Conservation (phyloP, 1,284 basidiomycete species). For the Puccinia polysora region DNA sequence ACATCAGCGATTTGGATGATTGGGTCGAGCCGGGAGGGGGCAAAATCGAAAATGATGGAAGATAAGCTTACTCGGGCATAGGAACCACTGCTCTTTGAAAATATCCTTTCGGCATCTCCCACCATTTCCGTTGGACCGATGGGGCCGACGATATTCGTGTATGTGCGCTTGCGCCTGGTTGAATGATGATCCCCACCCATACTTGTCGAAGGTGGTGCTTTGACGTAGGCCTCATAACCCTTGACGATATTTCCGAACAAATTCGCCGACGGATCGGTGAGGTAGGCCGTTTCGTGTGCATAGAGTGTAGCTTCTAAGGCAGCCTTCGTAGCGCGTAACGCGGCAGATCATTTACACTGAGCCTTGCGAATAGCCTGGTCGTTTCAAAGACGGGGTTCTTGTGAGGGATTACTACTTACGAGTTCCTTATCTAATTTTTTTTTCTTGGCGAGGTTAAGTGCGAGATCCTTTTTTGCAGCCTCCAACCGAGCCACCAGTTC, state of each 20-base stretch:
- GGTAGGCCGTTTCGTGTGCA: slow-evolving; percentile 38
- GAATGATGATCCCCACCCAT: slow-evolving; percentile 39
- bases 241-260: slow-evolving; percentile 43
- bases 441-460: slow-evolving; percentile 32
- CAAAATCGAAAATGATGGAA: background rate
- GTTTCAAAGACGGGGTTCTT: too few relatives aligned
- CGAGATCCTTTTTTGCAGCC: slow-evolving; percentile 18
- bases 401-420: slow-evolving; percentile 4
- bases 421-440: slow-evolving; percentile 42
- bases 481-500: slow-evolving; percentile 18
- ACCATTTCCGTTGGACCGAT: slow-evolving; percentile 30
- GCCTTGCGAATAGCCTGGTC: too few relatives aligned
- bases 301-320: slow-evolving; percentile 36
- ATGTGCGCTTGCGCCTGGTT: slow-evolving; percentile 27
- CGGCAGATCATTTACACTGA: background rate
- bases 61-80: slow-evolving; percentile 24
- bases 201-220: slow-evolving; percentile 41
- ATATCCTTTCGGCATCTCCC: slow-evolving; percentile 42
- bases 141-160: slow-evolving; percentile 13
- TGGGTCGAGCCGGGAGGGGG: too few relatives aligned
- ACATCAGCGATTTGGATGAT: background rate
- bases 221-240: slow-evolving; percentile 43
- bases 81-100: slow-evolving; percentile 43
- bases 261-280: slow-evolving; percentile 40
- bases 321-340: background rate